Percentiles rank a stretch among this genome's conserved stretches.
Evolutionary conservation across 495 filamentous ascomycete genomes (phyloP).

Genomic region (Penicillium roqueforti): DNA sequence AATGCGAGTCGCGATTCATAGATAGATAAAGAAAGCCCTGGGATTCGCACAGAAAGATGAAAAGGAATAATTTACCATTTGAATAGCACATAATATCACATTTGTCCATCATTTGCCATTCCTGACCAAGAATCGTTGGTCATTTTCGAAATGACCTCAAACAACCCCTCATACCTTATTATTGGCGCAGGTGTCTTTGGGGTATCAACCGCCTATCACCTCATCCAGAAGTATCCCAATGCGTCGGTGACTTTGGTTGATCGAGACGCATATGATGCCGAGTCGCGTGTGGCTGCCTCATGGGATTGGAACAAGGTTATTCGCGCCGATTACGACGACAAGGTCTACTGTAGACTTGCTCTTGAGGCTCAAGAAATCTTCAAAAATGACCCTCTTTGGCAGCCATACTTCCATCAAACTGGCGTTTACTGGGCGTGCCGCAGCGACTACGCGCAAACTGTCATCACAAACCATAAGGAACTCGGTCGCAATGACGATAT

Average conservation of each 20-base stretch:
- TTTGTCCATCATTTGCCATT: neutral
- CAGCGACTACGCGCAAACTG: constrained; percentile 41
- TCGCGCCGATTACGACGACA: constrained; percentile 60
- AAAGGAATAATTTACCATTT: neutral
- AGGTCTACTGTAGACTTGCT: constrained; percentile 53
- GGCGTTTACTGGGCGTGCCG: constrained; percentile 49
- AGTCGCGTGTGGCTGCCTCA: constrained; percentile 51
- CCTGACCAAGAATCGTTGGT: neutral
- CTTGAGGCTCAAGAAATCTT: constrained; percentile 54
- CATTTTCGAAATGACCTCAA: constrained; percentile 16
- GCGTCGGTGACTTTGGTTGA: constrained; percentile 56
- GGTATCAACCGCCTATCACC: constrained; percentile 58
- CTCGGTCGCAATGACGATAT: constrained; percentile 41
- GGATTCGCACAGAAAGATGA: neutral
- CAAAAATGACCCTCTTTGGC: constrained; percentile 49
- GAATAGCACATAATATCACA: neutral
- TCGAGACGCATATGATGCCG: constrained; percentile 42
- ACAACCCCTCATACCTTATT: constrained; percentile 49
- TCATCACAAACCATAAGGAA: constrained; percentile 47
- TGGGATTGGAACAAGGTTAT: constrained; percentile 67
- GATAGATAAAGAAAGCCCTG: neutral
- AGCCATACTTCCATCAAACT: constrained; percentile 52
- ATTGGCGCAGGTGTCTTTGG: constrained; percentile 65
- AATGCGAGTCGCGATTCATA: neutral
- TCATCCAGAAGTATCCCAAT: constrained; percentile 47